These are phyloP conservation scores for Cystobasidium slooffiae DNA, from an alignment of 1,284 basidiomycete species.

Conservation along the genomic window DNA sequence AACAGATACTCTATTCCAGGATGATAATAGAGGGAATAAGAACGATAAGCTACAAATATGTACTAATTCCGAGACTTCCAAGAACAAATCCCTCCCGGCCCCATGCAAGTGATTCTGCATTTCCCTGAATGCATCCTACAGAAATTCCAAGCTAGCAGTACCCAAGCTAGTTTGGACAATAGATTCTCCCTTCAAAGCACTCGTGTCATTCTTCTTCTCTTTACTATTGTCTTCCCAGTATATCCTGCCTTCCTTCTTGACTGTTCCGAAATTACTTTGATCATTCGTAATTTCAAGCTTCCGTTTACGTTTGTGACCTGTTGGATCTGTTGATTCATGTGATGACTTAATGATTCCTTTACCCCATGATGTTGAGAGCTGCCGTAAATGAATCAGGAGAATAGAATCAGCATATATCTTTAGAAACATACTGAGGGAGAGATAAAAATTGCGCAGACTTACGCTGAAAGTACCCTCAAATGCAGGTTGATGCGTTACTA, in stretches of 20 bases:
- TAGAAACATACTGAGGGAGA: neutral
- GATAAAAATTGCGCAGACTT: neutral
- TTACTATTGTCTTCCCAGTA: slow-evolving; percentile 20
- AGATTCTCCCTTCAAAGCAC: slow-evolving; percentile 6
- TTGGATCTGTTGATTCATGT: slow-evolving; percentile 13
- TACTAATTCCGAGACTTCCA: neutral
- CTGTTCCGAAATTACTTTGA: slow-evolving; percentile 20
- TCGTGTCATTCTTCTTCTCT: neutral
- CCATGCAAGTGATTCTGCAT: no score
- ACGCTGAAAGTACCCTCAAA: slow-evolving; percentile 37
- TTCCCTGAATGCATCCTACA: neutral
- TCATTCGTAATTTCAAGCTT: slow-evolving; percentile 24
- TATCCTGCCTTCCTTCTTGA: slow-evolving; percentile 29
- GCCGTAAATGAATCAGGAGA: neutral
- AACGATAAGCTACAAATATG: slow-evolving; percentile 7
- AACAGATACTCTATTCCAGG: no score
- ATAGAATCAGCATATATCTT: neutral
- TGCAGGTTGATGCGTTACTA: slow-evolving; percentile 25
- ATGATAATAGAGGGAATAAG: neutral
- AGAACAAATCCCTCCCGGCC: no score
- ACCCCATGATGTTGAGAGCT: slow-evolving; percentile 39
- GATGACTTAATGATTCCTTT: slow-evolving; percentile 9
- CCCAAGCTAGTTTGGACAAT: slow-evolving; percentile 22
- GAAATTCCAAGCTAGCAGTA: slow-evolving; percentile 32
- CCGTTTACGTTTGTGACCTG: slow-evolving; percentile 19